Conservation (phyloP, 177 flowering plant genomes). For the Vitis hybrid region DNA sequence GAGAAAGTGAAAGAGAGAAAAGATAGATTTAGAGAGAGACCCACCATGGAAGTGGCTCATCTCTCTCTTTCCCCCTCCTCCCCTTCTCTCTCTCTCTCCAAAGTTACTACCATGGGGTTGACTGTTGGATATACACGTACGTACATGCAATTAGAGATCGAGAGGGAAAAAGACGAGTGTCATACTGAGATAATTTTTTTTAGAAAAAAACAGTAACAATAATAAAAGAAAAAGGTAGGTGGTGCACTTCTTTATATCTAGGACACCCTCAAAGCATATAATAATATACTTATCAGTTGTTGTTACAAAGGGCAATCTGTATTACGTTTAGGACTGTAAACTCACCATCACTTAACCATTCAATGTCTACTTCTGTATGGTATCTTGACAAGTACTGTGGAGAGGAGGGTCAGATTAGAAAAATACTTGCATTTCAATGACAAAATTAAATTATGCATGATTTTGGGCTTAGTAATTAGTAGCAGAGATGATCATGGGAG, state of each 20-base stretch:
- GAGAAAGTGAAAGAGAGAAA: slow-evolving; percentile 6
- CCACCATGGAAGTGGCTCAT: slow-evolving; percentile 25
- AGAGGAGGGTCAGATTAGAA: no score
- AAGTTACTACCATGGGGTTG: slow-evolving; percentile 20
- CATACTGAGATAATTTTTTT: no score
- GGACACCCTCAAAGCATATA: not conserved
- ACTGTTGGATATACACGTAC: slow-evolving; percentile 20
- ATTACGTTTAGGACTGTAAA: no score
- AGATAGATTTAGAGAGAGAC: slow-evolving; percentile 13
- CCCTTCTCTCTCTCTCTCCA: slow-evolving; percentile 10
- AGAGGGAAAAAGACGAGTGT: not conserved
- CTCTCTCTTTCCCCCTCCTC: slow-evolving; percentile 18
- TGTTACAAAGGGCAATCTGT: no score
- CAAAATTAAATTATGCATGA: no score
- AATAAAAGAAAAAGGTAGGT: not conserved
- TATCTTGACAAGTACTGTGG: no score
- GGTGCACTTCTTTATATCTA: slow-evolving; percentile 1
- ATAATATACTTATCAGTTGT: not conserved
- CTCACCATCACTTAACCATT: no score
- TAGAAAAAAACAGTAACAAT: no score
- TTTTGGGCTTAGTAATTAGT: no score
- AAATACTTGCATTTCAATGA: no score
- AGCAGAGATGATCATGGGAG: no score
- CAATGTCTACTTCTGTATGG: no score
- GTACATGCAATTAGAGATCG: slow-evolving; percentile 12